Base-by-base conservation (phyloP, 768 basidiomycete species). In the Tricholoma bakamatsutake region DNA sequence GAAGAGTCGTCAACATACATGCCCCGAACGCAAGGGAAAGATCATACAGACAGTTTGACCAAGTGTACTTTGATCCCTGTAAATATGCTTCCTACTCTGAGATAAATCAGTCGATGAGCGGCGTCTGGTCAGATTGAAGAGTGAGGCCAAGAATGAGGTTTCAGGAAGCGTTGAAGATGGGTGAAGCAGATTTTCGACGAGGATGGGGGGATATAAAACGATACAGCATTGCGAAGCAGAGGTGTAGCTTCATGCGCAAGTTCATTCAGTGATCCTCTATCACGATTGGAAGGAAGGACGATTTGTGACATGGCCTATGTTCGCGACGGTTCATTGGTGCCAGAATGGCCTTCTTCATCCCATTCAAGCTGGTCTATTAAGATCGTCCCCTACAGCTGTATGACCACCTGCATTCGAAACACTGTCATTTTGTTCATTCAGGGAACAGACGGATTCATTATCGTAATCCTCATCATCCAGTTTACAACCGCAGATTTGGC, bases 11-110 rank as follows among this genome's bases (percentile, higher is more conserved):
- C 56, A 34, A 52, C 27, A 47, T 61, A 4, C 59, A 50, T n/a
- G 43, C 55, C 9, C 21, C 24, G 11, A 31, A 18, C 27, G 10
- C 46, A 47, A 49, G 17, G 12, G 27, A 9, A 35, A 30, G 18
- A 43, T 13, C 33, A 56, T 27, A 60, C 82, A 56, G 60, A 87
- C 87, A 47, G 85, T 87, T 66, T 88, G 87, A 21, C 85, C 85
- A 61, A 83, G 88, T 7, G 87, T 87, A 56, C 87, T 88, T 63
- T 80, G 76, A 5, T 87, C 87, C 4, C 68, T 71, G 55, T 74
- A 73, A 46, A 69, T 58, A 54, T 73, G 65, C 49, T 65, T 69
- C 18, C 61, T 54, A 50, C 61, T 66, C 31, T 62, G 67, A 34
- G 62, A 60, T 33, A 71, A 76, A 42, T 59, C 62, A 18, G 66